These are phyloP conservation scores for Alnus rubra DNA, from an alignment of 306 rosid genomes.

Conservation along the genomic window DNA sequence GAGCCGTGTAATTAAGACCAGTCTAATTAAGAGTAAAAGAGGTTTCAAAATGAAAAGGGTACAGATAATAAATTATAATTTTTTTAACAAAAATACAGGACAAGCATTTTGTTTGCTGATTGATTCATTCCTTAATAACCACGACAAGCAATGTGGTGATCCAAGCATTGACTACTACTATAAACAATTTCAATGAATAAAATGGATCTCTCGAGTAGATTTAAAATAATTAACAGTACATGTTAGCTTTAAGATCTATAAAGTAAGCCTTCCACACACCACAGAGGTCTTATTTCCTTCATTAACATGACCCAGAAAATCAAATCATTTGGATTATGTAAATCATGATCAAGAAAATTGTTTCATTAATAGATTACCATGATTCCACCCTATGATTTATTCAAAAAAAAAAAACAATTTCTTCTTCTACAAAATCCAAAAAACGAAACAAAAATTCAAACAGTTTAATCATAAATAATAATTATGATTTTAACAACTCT, in stretches of 20 bases:
- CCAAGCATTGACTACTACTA: neutral
- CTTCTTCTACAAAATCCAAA: neutral
- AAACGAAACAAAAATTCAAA: neutral
- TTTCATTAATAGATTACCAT: neutral
- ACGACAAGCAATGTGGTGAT: no score
- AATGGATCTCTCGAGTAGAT: neutral
- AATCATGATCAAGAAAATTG: neutral
- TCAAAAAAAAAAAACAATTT: no score
- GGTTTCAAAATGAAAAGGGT: neutral
- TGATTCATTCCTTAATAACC: neutral
- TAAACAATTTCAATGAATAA: neutral
- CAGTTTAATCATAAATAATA: no score
- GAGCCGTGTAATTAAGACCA: neutral
- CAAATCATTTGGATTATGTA: neutral
- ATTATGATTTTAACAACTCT: no score
- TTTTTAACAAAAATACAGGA: neutral
- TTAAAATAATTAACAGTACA: neutral
- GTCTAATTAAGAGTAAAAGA: neutral
- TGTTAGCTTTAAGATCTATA: neutral
- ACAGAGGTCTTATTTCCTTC: neutral
- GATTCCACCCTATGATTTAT: neutral
- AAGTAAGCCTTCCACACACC: neutral
- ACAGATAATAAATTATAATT: neutral
- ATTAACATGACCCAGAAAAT: neutral
- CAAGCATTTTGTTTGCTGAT: conserved; percentile 3